Percentiles rank a stretch among this genome's conserved stretches.
phyloP scores from a whole-genome alignment of 2,329 filamentous ascomycete species.

The Dactylellina drechsleri region DNA sequence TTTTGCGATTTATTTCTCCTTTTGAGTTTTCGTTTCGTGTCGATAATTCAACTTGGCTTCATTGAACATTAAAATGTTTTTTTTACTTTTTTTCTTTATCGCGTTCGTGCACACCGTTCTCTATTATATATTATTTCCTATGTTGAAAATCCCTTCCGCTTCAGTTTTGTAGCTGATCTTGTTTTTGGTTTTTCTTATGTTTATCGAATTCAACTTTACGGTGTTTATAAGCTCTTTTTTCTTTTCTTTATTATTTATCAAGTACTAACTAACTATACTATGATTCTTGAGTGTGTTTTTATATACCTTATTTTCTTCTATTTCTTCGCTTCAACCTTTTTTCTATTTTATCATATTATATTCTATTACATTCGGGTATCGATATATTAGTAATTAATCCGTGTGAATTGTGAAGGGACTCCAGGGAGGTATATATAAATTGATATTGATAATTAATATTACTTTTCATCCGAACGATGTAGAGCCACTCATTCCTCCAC shows the following conservation, averaged over 20 bases:
- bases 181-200: slow-evolving; percentile 4
- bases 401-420: background rate
- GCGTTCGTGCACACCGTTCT: slow-evolving; percentile 46
- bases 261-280: background rate
- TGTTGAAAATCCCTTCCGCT: slow-evolving; percentile 52
- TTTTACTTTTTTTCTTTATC: background rate
- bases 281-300: background rate
- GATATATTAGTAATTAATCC: slow-evolving; percentile 9
- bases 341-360: too few relatives aligned
- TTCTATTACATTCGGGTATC: background rate
- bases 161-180: slow-evolving; percentile 1
- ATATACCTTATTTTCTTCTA: too few relatives aligned
- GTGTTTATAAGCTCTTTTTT: slow-evolving; percentile 16
- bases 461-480: too few relatives aligned
- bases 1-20: slow-evolving; percentile 29
- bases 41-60: slow-evolving; percentile 30
- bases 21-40: slow-evolving; percentile 35
- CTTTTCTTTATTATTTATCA: slow-evolving; percentile 8
- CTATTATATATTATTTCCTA: slow-evolving; percentile 23
- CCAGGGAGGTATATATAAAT: too few relatives aligned
- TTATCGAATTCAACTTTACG: slow-evolving; percentile 3
- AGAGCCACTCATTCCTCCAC: too few relatives aligned
- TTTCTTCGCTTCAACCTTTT: too few relatives aligned
- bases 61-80: background rate
- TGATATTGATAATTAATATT: slow-evolving; percentile 2